Evolutionary conservation across 2,329 filamentous ascomycete genomes (phyloP).

Genomic region (Sporothrix brasiliensis): DNA sequence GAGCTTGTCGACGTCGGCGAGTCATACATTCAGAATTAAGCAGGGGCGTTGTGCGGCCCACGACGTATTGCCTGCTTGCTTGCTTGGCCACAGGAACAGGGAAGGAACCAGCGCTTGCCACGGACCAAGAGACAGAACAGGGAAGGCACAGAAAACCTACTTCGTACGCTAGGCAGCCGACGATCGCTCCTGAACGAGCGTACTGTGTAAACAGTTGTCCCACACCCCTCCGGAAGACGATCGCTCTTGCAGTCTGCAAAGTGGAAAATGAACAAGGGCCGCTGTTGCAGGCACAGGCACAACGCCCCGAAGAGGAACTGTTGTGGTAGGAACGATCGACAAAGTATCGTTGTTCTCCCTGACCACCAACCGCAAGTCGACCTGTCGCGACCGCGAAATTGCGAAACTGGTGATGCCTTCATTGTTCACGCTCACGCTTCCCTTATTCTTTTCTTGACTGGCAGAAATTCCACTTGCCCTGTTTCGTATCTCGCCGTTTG

Average conservation of each 20-base stretch:
- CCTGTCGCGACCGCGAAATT: background rate
- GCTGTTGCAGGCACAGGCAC: background rate
- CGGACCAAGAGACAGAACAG: background rate
- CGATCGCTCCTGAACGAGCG: background rate
- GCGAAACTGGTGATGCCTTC: background rate
- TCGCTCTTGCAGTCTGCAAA: background rate
- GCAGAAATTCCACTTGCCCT: background rate
- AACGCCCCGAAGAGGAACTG: background rate
- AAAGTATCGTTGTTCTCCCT: background rate
- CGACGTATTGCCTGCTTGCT: background rate
- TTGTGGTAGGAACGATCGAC: slow-evolving; percentile 11
- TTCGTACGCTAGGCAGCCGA: background rate
- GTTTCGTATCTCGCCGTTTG: too few species aligned
- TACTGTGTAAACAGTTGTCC: too few species aligned
- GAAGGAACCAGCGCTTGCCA: background rate
- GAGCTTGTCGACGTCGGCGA: background rate
- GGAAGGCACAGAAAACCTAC: background rate
- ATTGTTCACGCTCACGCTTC: slow-evolving; percentile 14
- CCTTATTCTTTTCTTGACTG: too few species aligned
- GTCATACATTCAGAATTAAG: background rate
- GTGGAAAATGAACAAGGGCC: slow-evolving; percentile 11
- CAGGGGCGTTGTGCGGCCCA: background rate
- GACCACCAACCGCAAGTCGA: too few species aligned
- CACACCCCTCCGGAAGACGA: background rate
- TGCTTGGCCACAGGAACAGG: slow-evolving; percentile 3